These are phyloP conservation scores for Effrenium voratum DNA, from an alignment of 73 alveolate species.

Conservation along the genomic window DNA sequence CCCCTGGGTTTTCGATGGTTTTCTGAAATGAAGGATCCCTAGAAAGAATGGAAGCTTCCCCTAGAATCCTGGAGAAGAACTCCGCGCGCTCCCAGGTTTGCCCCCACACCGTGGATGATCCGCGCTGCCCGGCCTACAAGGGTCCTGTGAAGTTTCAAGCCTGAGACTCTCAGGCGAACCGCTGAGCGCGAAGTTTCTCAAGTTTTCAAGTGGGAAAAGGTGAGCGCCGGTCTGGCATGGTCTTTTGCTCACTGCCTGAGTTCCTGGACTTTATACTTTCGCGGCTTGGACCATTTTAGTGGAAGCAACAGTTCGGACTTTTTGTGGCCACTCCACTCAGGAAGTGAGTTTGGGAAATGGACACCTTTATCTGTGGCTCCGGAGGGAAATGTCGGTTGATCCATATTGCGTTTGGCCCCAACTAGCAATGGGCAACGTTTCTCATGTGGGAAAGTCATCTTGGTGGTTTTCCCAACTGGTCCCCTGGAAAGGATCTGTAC, in stretches of 20 bases:
- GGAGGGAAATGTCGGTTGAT: too few relatives aligned
- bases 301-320: not conserved
- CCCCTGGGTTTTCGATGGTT: too few relatives aligned
- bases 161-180: not conserved
- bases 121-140: conserved; percentile 63
- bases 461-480: too few relatives aligned
- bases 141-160: conserved; percentile 33
- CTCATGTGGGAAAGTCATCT: too few relatives aligned
- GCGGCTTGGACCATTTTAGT: not conserved
- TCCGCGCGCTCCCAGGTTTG: not conserved
- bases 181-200: not conserved
- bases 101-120: conserved; percentile 70
- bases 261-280: not conserved
- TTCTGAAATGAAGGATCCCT: too few relatives aligned
- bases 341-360: too few relatives aligned
- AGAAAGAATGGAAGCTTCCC: too few relatives aligned
- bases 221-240: not conserved
- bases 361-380: too few relatives aligned
- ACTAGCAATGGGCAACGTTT: too few relatives aligned
- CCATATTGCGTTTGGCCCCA: too few relatives aligned
- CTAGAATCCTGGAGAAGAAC: not conserved
- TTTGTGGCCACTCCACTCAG: not conserved
- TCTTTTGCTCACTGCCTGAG: not conserved
- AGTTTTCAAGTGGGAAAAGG: not conserved
- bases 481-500: too few relatives aligned